Conservation (phyloP, 768 basidiomycete genomes). For the Hirschioporus abietinus region DNA sequence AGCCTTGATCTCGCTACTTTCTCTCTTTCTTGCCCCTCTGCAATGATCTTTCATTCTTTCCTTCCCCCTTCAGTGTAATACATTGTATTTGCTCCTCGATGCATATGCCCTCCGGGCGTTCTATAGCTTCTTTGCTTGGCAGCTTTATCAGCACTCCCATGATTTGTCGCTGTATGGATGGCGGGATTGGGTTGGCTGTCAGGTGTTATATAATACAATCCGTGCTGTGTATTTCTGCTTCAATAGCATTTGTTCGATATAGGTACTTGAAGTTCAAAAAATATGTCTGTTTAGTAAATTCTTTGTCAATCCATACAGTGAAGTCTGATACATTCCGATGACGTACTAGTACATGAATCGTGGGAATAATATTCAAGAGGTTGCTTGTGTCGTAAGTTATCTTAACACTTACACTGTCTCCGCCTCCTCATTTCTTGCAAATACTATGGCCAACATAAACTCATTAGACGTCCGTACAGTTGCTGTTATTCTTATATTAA, state of each 20-base stretch:
- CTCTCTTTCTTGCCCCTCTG: constrained; percentile 1
- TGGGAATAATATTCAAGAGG: not conserved
- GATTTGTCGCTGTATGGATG: not conserved
- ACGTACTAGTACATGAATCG: not conserved
- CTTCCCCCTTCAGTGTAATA: not conserved
- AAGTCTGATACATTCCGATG: not conserved
- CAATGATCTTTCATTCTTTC: not conserved
- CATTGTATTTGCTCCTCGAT: not conserved
- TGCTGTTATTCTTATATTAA: not conserved
- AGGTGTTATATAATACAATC: not conserved
- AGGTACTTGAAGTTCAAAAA: not conserved
- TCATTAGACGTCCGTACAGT: not conserved
- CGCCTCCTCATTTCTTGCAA: not conserved
- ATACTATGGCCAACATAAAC: constrained; percentile 1
- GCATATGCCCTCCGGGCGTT: not conserved
- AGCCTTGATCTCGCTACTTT: not conserved
- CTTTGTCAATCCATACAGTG: no score
- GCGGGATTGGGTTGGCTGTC: not conserved
- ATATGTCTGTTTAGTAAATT: not conserved
- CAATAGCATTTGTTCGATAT: not conserved
- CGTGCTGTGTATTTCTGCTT: not conserved
- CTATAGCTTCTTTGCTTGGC: not conserved
- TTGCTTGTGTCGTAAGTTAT: not conserved
- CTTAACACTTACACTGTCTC: not conserved
- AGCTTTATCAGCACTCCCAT: not conserved